These are phyloP conservation scores for Entonaema liquescens DNA, from an alignment of 495 filamentous ascomycete species.

Conservation along the genomic window DNA sequence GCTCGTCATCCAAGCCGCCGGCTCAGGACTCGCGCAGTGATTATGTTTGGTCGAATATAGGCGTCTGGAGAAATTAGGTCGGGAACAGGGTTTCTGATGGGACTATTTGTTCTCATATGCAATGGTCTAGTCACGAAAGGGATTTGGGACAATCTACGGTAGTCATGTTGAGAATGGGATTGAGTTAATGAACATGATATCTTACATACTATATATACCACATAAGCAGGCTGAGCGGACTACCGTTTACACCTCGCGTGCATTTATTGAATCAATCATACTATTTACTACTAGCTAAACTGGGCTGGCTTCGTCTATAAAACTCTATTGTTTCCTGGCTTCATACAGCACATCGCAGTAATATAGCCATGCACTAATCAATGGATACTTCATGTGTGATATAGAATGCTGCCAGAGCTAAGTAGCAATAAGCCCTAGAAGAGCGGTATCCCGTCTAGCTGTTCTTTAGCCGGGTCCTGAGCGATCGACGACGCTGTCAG, in stretches of 20 bases:
- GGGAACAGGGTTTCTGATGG: background rate
- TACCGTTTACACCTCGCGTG: background rate
- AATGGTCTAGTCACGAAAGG: background rate
- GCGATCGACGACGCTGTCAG: constrained; percentile 5
- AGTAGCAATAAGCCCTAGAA: background rate
- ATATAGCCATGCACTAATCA: background rate
- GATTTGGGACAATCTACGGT: background rate
- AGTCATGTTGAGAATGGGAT: background rate
- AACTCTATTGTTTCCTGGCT: background rate
- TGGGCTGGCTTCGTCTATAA: background rate
- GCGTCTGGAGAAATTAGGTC: background rate
- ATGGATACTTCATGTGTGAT: background rate
- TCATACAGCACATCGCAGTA: background rate
- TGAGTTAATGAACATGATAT: constrained; percentile 13
- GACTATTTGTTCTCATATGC: background rate
- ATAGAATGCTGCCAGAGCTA: background rate
- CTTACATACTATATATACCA: constrained; percentile 15
- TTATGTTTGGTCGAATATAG: background rate
- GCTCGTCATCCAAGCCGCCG: constrained; percentile 72
- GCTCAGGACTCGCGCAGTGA: constrained; percentile 4
- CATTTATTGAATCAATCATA: constrained; percentile 7
- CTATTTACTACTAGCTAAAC: background rate
- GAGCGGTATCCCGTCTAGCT: background rate
- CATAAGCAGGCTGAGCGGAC: background rate
- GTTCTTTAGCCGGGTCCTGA: background rate